These are phyloP conservation scores for Grosmannia clavigera DNA, from an alignment of 2,329 filamentous ascomycete species.

Conservation along the genomic window DNA sequence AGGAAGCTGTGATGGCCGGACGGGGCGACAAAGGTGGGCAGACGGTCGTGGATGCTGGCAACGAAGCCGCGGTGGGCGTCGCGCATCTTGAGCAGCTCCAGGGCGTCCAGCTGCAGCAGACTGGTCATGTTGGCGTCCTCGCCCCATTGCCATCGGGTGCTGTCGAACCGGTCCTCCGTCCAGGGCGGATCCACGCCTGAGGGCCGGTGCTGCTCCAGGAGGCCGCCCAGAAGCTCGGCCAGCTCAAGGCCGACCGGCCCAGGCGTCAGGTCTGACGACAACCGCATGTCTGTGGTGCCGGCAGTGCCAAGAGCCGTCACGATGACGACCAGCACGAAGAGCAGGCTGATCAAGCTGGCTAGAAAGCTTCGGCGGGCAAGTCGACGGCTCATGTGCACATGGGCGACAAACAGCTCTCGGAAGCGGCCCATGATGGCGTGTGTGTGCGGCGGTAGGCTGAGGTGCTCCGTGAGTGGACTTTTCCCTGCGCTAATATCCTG, in stretches of 20 bases:
- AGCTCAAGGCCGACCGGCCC: not conserved
- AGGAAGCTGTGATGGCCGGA: too few relatives aligned
- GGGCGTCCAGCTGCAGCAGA: not conserved
- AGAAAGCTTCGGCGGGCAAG: not conserved
- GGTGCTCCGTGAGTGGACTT: too few relatives aligned
- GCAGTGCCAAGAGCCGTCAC: not conserved
- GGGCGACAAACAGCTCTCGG: not conserved
- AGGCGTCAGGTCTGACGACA: too few relatives aligned
- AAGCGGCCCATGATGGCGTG: not conserved
- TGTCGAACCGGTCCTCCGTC: conserved; percentile 2
- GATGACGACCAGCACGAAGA: not conserved
- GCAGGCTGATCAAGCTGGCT: not conserved
- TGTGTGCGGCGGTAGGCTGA: too few relatives aligned
- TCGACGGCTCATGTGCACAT: not conserved
- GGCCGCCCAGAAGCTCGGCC: not conserved
- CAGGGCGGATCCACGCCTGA: conserved; percentile 1
- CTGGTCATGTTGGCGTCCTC: conserved; percentile 1
- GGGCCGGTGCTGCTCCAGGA: conserved; percentile 1
- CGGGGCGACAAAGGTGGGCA: not conserved
- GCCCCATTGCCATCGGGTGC: conserved; percentile 5
- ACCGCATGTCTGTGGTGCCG: too few relatives aligned
- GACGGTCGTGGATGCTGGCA: not conserved
- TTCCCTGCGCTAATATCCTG: too few relatives aligned
- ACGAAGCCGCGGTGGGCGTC: conserved; percentile 5
- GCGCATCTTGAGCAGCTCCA: conserved; percentile 4